phyloP scores from a whole-genome alignment of 495 filamentous ascomycete genomes.

The Jackrogersella multiformis region DNA sequence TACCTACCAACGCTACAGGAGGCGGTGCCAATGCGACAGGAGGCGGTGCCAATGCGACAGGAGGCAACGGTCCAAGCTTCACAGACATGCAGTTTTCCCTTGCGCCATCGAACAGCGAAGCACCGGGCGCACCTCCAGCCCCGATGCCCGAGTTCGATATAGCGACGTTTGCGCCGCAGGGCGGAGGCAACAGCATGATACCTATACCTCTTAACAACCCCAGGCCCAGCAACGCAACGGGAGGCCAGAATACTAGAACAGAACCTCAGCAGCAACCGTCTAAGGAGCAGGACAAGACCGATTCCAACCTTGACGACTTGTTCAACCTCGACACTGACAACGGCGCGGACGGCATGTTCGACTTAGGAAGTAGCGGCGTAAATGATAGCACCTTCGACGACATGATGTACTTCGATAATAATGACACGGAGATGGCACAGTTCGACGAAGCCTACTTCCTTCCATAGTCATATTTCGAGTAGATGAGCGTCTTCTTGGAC shows the following conservation, averaged over 20 bases:
- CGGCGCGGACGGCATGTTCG: constrained; percentile 49
- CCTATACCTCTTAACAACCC: constrained; percentile 30
- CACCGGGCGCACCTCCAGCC: constrained; percentile 38
- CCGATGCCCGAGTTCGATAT: constrained; percentile 47
- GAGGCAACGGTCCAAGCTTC: constrained; percentile 43
- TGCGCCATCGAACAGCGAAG: constrained; percentile 46
- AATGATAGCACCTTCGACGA: constrained; percentile 56
- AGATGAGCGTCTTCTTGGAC: too few species aligned
- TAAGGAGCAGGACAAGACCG: constrained; percentile 35
- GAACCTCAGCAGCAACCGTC: constrained; percentile 29
- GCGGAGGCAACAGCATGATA: constrained; percentile 13
- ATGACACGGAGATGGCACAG: constrained; percentile 48
- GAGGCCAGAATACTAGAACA: constrained; percentile 10
- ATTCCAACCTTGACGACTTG: constrained; percentile 51
- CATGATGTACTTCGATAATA: constrained; percentile 51
- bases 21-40: neutral
- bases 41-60: constrained; percentile 8
- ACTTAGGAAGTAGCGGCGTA: constrained; percentile 46
- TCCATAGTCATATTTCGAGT: neutral
- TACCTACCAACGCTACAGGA: constrained; percentile 23
- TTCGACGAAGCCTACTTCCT: constrained; percentile 52
- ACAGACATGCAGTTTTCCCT: constrained; percentile 59
- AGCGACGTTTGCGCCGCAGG: constrained; percentile 42
- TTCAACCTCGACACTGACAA: constrained; percentile 48
- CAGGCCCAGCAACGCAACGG: constrained; percentile 18